Evolutionary conservation across 75 land plant species (phyloP), one percentile per base, ranked within the genome.

Genomic region (Adiantum capillusveneris): DNA sequence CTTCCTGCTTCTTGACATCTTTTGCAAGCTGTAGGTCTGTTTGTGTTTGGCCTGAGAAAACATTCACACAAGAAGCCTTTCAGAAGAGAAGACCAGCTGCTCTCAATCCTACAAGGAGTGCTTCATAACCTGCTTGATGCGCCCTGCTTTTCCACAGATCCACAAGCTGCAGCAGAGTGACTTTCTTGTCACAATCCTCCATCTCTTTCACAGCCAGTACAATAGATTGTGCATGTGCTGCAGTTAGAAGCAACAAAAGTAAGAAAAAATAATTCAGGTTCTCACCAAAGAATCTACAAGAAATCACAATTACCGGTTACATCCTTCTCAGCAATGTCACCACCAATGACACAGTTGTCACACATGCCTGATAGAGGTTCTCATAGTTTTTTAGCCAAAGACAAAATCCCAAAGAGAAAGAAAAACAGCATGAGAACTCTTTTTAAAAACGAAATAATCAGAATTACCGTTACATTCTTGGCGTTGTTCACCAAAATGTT

Each of bases 391-490:
- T n/a, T n/a, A n/a, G n/a, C n/a, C n/a, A n/a, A n/a, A n/a, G n/a
- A n/a, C n/a, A n/a, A n/a, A n/a, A n/a, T n/a, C n/a, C n/a, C n/a
- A n/a, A n/a, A n/a, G n/a, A n/a, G n/a, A n/a, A n/a, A n/a, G n/a
- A n/a, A n/a, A n/a, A n/a, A n/a, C n/a, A n/a, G n/a, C n/a, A n/a
- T n/a, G n/a, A n/a, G n/a, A n/a, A n/a, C n/a, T n/a, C n/a, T n/a
- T n/a, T n/a, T n/a, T n/a, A n/a, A n/a, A n/a, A n/a, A n/a, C n/a
- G n/a, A n/a, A n/a, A n/a, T n/a, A n/a, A n/a, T 39, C 7, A 19
- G 2, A 22, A 22, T 48, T 79, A 93, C 98, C 95, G 76, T 88
- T 88, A 71, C 98, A 93, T 26, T 93, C 84, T 60, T 85, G 89
- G 48, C 69, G 30, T 51, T 66, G 57, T 59, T 93, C 98, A 25